Evolutionary conservation across 208 protist genomes (phyloP).

Genomic region (Trypanosoma melophagium): DNA sequence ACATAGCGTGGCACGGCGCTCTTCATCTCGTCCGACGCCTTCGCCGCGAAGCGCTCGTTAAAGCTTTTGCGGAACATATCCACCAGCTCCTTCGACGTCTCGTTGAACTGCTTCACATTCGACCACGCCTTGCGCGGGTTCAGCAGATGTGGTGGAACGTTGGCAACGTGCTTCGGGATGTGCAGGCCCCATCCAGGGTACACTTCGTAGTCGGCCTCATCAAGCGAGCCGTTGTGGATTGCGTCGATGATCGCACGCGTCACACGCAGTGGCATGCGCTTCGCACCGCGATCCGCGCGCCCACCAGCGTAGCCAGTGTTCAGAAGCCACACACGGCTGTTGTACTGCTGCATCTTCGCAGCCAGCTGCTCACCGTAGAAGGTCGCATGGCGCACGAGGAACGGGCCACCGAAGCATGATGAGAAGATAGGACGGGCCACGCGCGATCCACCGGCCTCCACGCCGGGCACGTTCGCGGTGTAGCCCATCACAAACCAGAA

Average conservation of each 20-base stretch:
- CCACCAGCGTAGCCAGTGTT: slow-evolving; percentile 96
- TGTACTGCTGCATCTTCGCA: slow-evolving; percentile 89
- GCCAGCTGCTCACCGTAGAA: slow-evolving; percentile 96
- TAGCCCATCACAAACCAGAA: slow-evolving; percentile 94
- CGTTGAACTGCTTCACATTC: slow-evolving; percentile 83
- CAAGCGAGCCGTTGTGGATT: slow-evolving; percentile 94
- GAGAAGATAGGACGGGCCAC: slow-evolving; percentile 93
- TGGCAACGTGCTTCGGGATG: slow-evolving; percentile 73
- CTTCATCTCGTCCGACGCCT: slow-evolving; percentile 75
- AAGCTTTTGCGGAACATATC: slow-evolving; percentile 94
- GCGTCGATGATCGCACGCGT: slow-evolving; percentile 95
- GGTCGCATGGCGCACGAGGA: slow-evolving; percentile 95
- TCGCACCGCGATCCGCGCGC: slow-evolving; percentile 77
- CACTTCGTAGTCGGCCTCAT: slow-evolving; percentile 54
- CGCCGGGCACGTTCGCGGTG: slow-evolving; percentile 93
- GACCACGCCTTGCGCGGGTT: slow-evolving; percentile 90
- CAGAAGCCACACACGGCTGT: slow-evolving; percentile 89
- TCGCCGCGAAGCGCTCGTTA: slow-evolving; percentile 78
- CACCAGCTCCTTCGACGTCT: slow-evolving; percentile 82
- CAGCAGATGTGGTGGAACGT: slow-evolving; percentile 88
- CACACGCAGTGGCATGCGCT: slow-evolving; percentile 91
- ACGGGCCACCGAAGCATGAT: slow-evolving; percentile 94
- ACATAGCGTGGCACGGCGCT: slow-evolving; percentile 82
- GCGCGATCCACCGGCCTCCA: slow-evolving; percentile 92
- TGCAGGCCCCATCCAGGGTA: slow-evolving; percentile 90